Conservation (phyloP, 2,329 filamentous ascomycete species). For the Sporothrix brasiliensis region DNA sequence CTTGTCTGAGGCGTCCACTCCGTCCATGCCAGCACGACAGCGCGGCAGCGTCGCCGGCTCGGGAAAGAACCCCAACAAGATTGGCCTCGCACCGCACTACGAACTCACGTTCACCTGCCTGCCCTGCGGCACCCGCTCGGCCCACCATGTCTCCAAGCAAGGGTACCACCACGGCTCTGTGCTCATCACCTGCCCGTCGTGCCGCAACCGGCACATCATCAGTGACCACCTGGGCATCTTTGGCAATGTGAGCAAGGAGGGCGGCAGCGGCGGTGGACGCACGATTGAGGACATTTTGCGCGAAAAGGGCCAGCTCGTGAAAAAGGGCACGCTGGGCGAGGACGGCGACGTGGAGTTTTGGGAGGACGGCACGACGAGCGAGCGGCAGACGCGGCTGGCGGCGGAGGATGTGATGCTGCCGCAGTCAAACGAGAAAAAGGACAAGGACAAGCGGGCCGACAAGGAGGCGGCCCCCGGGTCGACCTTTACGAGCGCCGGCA, state of each 20-base stretch:
- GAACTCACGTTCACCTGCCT: conserved; percentile 91
- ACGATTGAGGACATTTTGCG: conserved; percentile 78
- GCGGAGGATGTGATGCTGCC: conserved; percentile 35
- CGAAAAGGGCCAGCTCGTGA: conserved; percentile 73
- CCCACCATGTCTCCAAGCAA: conserved; percentile 87
- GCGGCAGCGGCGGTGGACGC: conserved; percentile 45
- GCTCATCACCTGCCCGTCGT: conserved; percentile 83
- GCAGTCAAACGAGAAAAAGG: conserved; percentile 19
- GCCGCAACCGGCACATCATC: conserved; percentile 87
- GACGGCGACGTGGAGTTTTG: conserved; percentile 93
- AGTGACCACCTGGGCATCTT: conserved; percentile 84
- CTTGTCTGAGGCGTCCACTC: background rate
- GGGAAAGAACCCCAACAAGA: conserved; percentile 31
- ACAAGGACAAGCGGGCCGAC: conserved; percentile 4
- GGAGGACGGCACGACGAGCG: conserved; percentile 66
- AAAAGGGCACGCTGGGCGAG: conserved; percentile 69
- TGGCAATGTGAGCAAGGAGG: conserved; percentile 53
- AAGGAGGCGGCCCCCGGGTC: conserved; percentile 38
- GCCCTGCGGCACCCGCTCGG: conserved; percentile 77
- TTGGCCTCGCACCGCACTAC: conserved; percentile 66
- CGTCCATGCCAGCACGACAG: background rate
- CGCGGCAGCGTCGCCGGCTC: background rate
- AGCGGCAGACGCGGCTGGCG: conserved; percentile 37
- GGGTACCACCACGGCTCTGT: conserved; percentile 91
- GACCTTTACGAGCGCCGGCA: conserved; percentile 36